phyloP scores from a whole-genome alignment of 73 alveolate genomes.

The Tetrahymena malaccensis region DNA sequence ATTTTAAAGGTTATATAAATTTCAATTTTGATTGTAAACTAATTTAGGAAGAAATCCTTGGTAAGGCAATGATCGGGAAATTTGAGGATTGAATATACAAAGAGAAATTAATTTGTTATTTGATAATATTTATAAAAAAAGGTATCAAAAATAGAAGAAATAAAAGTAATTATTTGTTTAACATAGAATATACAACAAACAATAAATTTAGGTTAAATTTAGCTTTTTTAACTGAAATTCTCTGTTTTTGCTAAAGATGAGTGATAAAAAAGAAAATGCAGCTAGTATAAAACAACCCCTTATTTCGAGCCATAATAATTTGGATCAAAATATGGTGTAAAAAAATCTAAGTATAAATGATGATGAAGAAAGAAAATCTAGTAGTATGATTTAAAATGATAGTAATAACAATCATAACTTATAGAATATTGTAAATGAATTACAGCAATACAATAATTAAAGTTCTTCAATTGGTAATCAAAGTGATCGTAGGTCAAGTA shows the following conservation, averaged over 20 bases:
- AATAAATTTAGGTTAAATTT: background rate
- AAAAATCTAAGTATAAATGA: background rate
- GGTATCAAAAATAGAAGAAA: background rate
- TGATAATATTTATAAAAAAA: background rate
- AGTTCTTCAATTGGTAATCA: background rate
- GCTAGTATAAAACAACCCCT: background rate
- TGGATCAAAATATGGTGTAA: background rate
- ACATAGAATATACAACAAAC: background rate
- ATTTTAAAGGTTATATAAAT: too few relatives aligned
- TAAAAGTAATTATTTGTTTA: background rate
- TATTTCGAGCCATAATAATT: background rate
- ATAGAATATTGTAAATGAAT: background rate
- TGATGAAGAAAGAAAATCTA: background rate
- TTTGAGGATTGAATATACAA: background rate
- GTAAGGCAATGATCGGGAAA: background rate
- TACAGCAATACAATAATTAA: background rate
- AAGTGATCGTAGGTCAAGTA: background rate
- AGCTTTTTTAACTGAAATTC: background rate
- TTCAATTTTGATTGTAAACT: background rate
- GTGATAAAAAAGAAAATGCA: background rate
- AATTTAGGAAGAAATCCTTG: background rate
- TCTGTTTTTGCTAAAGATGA: background rate
- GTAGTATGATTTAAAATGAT: background rate
- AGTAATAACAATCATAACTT: background rate
- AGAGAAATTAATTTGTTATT: background rate